Evolutionary conservation across 1,284 basidiomycete species (phyloP).

Genomic region (Ceratobasidium sp.): DNA sequence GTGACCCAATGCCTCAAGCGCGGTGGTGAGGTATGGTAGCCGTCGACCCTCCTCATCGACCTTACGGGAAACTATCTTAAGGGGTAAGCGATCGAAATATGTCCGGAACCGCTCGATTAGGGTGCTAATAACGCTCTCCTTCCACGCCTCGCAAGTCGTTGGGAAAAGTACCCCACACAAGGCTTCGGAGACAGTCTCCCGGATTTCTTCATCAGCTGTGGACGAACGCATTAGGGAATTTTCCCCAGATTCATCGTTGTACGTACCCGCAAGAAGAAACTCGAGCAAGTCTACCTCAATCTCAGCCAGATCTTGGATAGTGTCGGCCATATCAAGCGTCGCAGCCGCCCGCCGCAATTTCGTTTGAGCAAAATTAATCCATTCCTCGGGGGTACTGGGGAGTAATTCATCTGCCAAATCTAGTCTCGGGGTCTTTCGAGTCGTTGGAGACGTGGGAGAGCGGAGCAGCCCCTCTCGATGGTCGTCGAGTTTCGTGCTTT

Average conservation of each 20-base stretch:
- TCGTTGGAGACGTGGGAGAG: too few species aligned
- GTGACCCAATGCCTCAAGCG: background rate
- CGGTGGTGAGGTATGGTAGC: background rate
- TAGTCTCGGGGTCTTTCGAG: too few species aligned
- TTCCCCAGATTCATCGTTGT: background rate
- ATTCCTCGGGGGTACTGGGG: conserved; percentile 58
- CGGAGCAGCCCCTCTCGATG: too few species aligned
- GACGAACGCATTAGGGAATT: too few species aligned
- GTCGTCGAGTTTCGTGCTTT: too few species aligned
- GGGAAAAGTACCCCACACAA: background rate
- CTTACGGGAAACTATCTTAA: background rate
- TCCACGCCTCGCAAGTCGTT: background rate
- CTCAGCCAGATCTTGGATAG: background rate
- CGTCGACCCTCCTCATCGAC: background rate
- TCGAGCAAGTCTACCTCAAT: conserved; percentile 2
- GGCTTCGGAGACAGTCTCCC: background rate
- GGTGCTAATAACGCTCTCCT: background rate
- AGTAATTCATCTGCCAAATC: too few species aligned
- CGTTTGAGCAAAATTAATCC: conserved; percentile 49
- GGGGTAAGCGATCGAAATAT: conserved; percentile 12
- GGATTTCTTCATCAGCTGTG: conserved; percentile 11
- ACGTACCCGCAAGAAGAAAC: conserved; percentile 1
- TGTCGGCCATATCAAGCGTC: too few species aligned
- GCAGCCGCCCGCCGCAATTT: background rate
- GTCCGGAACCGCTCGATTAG: background rate